Evolutionary conservation across 2,329 filamentous ascomycete species (phyloP).

Genomic region (Colletotrichum ledebouriae): DNA sequence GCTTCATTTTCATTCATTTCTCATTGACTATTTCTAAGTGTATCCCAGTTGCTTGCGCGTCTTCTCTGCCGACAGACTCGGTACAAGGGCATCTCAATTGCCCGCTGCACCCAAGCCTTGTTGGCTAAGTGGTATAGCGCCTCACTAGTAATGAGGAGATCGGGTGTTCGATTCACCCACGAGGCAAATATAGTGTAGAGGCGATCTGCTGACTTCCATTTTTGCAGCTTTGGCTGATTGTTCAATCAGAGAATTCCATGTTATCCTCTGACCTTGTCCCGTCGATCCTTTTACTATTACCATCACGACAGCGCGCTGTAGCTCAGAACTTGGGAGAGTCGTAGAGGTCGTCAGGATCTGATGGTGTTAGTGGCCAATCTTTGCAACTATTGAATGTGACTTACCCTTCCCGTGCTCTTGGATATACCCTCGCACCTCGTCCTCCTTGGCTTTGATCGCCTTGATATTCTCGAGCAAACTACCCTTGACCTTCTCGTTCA

Average conservation of each 20-base stretch:
- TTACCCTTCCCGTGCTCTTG: conserved; percentile 64
- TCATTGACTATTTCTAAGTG: no score
- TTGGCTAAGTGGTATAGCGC: conserved; percentile 45
- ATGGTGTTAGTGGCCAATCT: conserved; percentile 28
- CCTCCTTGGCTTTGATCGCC: conserved; percentile 63
- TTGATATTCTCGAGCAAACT: conserved; percentile 60
- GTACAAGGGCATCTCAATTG: not conserved
- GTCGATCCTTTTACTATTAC: not conserved
- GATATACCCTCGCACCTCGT: conserved; percentile 67
- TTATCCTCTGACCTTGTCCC: not conserved
- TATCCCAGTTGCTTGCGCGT: no score
- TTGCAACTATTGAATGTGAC: conserved; percentile 43
- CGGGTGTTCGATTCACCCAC: conserved; percentile 44
- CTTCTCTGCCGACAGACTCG: not conserved
- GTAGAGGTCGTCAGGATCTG: conserved; percentile 67
- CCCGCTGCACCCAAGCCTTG: conserved; percentile 22
- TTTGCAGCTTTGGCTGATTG: not conserved
- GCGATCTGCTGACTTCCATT: rapidly evolving
- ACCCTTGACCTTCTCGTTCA: conserved; percentile 62
- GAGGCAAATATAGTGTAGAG: conserved; percentile 19
- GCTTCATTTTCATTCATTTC: rapidly evolving
- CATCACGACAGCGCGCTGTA: not conserved
- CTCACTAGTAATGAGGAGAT: conserved; percentile 45
- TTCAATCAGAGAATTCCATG: not conserved
- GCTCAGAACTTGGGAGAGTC: conserved; percentile 58